Conservation (phyloP, 2,329 filamentous ascomycete genomes). For the Beauveria bassiana region DNA sequence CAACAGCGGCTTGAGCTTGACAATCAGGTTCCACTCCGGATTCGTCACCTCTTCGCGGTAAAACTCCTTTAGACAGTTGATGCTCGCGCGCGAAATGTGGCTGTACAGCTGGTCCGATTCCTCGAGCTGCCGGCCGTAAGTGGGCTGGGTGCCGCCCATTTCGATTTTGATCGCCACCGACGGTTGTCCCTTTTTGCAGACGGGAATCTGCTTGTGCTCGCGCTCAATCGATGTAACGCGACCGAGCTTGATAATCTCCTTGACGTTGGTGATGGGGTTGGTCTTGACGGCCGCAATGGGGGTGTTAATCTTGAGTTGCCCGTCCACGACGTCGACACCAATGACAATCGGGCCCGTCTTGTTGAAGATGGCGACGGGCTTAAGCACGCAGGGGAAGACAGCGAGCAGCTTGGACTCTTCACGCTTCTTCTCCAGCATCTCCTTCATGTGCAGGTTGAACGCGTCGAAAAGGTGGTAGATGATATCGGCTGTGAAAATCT, state of each 20-base stretch:
- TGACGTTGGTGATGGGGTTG: slow-evolving; percentile 69
- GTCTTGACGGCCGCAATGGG: slow-evolving; percentile 81
- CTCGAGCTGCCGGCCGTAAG: slow-evolving; percentile 91
- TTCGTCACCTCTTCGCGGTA: slow-evolving; percentile 80
- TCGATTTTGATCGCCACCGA: slow-evolving; percentile 98
- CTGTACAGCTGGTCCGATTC: slow-evolving; percentile 86
- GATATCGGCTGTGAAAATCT: slow-evolving; percentile 97
- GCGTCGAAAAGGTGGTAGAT: slow-evolving; percentile 98
- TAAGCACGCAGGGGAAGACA: slow-evolving; percentile 92
- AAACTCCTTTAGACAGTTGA: slow-evolving; percentile 93
- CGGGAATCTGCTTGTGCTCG: slow-evolving; percentile 87
- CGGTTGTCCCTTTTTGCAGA: slow-evolving; percentile 96
- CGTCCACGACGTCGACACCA: slow-evolving; percentile 92
- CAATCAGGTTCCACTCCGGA: slow-evolving; percentile 91
- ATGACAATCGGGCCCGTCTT: slow-evolving; percentile 94
- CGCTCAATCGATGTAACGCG: slow-evolving; percentile 97
- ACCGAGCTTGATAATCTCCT: slow-evolving; percentile 77
- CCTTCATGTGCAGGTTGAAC: slow-evolving; percentile 91
- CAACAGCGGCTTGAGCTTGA: slow-evolving; percentile 91
- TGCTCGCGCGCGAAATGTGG: slow-evolving; percentile 76
- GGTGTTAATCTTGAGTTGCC: slow-evolving; percentile 76
- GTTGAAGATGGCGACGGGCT: slow-evolving; percentile 91
- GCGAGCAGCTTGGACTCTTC: slow-evolving; percentile 92
- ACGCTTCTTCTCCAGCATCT: slow-evolving; percentile 83
- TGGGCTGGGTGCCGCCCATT: slow-evolving; percentile 81